Conservation (phyloP, 78 protist species). For the Planoprotostelium fungivorum region DNA sequence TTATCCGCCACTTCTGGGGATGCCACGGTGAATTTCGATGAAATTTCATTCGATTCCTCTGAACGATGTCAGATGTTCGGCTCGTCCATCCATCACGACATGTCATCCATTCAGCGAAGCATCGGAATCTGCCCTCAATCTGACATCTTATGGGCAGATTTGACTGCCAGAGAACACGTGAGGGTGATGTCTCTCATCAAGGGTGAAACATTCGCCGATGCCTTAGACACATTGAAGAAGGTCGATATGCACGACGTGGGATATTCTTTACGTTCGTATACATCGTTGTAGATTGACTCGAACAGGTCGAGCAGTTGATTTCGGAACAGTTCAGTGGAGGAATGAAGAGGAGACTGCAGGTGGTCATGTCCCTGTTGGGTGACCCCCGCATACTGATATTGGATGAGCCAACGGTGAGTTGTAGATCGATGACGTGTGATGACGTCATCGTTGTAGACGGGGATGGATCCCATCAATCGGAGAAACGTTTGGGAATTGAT, state of each 20-base stretch:
- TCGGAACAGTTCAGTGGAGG: slow-evolving; percentile 43
- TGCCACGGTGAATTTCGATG: not conserved
- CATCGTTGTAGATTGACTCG: not conserved
- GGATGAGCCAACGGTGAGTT: slow-evolving; percentile 29
- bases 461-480: slow-evolving; percentile 72
- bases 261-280: not conserved
- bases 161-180: slow-evolving; percentile 71
- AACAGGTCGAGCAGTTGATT: not conserved
- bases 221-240: slow-evolving; percentile 3
- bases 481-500: slow-evolving; percentile 42
- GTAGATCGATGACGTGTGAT: not conserved
- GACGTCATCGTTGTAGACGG: slow-evolving; percentile 3
- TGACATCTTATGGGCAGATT: slow-evolving; percentile 69
- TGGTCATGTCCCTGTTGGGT: slow-evolving; percentile 10
- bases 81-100: slow-evolving; percentile 7
- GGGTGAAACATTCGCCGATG: slow-evolving; percentile 1
- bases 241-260: slow-evolving; percentile 35
- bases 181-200: slow-evolving; percentile 45
- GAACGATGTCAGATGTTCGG: slow-evolving; percentile 23
- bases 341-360: slow-evolving; percentile 39
- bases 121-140: slow-evolving; percentile 76
- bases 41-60: not conserved
- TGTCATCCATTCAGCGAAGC: slow-evolving; percentile 8
- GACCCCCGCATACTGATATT: slow-evolving; percentile 2
- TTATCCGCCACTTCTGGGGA: slow-evolving; percentile 3